Conservation (phyloP, 2,329 filamentous ascomycete species). For the Harringtonia aguacate region DNA sequence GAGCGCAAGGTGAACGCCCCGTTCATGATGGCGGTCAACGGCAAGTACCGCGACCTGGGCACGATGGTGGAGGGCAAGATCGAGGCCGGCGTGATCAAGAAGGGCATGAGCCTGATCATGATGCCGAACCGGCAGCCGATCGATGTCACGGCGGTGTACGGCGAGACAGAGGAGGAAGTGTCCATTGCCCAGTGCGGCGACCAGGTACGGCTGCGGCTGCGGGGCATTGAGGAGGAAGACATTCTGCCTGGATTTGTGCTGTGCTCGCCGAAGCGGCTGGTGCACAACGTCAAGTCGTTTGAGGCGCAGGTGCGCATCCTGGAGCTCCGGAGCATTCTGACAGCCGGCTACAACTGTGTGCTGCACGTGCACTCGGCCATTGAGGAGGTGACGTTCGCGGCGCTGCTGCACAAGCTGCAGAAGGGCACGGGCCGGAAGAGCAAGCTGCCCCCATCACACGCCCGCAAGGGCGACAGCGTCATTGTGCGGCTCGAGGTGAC, state of each 20-base stretch:
- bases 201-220: slow-evolving; percentile 83
- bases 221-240: slow-evolving; percentile 95
- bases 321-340: slow-evolving; percentile 88
- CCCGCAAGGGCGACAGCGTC: slow-evolving; percentile 70
- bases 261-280: slow-evolving; percentile 85
- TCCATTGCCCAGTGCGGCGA: slow-evolving; percentile 77
- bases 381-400: slow-evolving; percentile 88
- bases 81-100: slow-evolving; percentile 88
- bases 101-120: slow-evolving; percentile 75
- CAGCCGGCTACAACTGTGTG: slow-evolving; percentile 94
- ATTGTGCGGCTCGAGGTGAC: slow-evolving; percentile 86
- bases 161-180: slow-evolving; percentile 93
- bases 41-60: slow-evolving; percentile 95
- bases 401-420: slow-evolving; percentile 85
- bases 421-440: slow-evolving; percentile 90
- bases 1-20: slow-evolving; percentile 95
- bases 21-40: slow-evolving; percentile 97
- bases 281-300: slow-evolving; percentile 81
- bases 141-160: slow-evolving; percentile 76
- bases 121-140: slow-evolving; percentile 89
- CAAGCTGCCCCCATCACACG: slow-evolving; percentile 86
- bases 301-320: slow-evolving; percentile 95
- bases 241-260: slow-evolving; percentile 92
- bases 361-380: slow-evolving; percentile 95
- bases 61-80: slow-evolving; percentile 98